Percentiles rank a stretch among this genome's conserved stretches.
These are phyloP conservation scores for Ustilago esculenta DNA, from an alignment of 1,284 basidiomycete species.

Conservation along the genomic window DNA sequence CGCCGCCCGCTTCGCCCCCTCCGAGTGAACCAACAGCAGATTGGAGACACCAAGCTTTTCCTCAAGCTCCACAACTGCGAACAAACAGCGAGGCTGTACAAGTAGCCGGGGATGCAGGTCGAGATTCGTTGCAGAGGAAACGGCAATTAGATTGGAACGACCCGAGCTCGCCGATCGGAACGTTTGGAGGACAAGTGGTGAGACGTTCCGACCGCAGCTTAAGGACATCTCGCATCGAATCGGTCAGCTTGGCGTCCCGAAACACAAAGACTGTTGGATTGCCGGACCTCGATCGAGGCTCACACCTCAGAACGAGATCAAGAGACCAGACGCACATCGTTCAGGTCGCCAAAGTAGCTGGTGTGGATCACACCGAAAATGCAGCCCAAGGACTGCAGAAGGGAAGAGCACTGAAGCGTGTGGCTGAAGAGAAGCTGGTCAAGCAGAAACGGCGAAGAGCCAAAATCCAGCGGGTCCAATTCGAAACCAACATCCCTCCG, in stretches of 20 bases:
- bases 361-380: conserved; percentile 13
- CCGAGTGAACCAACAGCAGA: background rate
- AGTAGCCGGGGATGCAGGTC: background rate
- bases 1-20: conserved; percentile 12
- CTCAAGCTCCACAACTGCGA: background rate
- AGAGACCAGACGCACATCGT: background rate
- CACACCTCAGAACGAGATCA: background rate
- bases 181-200: conserved; percentile 12
- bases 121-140: conserved; percentile 1
- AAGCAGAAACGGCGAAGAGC: conserved; percentile 7
- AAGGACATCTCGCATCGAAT: background rate
- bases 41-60: too few species aligned
- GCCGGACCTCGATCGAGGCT: background rate
- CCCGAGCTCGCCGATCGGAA: conserved; percentile 25
- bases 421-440: background rate
- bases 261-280: conserved; percentile 6
- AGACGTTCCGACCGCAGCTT: conserved; percentile 5
- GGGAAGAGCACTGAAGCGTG: background rate
- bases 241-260: background rate
- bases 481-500: conserved; percentile 1
- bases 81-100: background rate
- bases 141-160: conserved; percentile 7
- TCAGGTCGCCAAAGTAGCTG: background rate
- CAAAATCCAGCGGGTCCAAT: conserved; percentile 28
- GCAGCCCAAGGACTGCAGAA: background rate